A percentile compares a stretch with the other conserved stretches of the same genome.
phyloP scores from a whole-genome alignment of 768 basidiomycete species.

The Amanita exitialis region DNA sequence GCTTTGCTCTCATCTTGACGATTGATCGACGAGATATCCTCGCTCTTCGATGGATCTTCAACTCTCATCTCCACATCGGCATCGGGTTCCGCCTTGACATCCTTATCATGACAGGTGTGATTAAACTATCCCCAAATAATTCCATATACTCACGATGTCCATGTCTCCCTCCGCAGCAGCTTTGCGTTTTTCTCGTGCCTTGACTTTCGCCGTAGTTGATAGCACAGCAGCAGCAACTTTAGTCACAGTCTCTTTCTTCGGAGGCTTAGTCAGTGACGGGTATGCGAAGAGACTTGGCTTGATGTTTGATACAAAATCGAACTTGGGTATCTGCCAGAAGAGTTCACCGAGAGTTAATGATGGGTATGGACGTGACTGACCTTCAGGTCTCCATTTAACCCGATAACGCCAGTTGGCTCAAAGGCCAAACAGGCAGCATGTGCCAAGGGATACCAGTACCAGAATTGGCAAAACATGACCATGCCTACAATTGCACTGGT shows the following conservation, averaged over 20 bases:
- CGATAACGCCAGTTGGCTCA: slow-evolving; percentile 92
- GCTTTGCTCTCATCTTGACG: slow-evolving; percentile 24
- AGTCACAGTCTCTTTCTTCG: slow-evolving; percentile 84
- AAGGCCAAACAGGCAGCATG: slow-evolving; percentile 91
- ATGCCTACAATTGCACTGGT: slow-evolving; percentile 97
- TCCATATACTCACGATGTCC: slow-evolving; percentile 56
- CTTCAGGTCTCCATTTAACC: slow-evolving; percentile 78
- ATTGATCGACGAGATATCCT: slow-evolving; percentile 48
- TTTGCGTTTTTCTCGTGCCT: slow-evolving; percentile 89
- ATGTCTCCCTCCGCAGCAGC: slow-evolving; percentile 75
- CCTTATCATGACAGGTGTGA: slow-evolving; percentile 22
- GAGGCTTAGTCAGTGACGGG: slow-evolving; percentile 75
- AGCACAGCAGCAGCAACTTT: slow-evolving; percentile 94
- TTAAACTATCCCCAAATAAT: background rate
- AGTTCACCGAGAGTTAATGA: slow-evolving; percentile 8
- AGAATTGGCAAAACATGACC: slow-evolving; percentile 97
- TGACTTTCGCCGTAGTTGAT: slow-evolving; percentile 95
- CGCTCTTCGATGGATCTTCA: slow-evolving; percentile 41
- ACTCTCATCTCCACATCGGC: slow-evolving; percentile 74
- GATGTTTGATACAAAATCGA: slow-evolving; percentile 87
- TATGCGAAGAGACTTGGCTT: slow-evolving; percentile 90
- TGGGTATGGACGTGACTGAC: slow-evolving; percentile 23
- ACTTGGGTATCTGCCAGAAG: slow-evolving; percentile 70
- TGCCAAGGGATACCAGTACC: slow-evolving; percentile 99
- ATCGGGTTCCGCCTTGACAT: slow-evolving; percentile 41